These are phyloP conservation scores for Euphorbia peplus DNA, from an alignment of 345 rosid species.

Conservation along the genomic window DNA sequence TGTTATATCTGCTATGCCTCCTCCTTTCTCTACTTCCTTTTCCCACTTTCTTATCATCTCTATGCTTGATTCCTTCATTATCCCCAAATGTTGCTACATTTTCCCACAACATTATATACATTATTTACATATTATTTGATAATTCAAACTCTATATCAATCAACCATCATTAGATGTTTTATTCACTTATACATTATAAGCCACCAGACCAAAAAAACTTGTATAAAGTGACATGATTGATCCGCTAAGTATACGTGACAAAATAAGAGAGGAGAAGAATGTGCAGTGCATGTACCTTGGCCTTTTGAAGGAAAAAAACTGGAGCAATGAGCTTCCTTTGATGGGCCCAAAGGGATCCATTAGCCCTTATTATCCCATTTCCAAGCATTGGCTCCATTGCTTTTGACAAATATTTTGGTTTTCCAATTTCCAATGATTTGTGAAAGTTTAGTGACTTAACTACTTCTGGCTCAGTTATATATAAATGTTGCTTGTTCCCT, in stretches of 20 bases:
- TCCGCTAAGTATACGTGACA: too few relatives aligned
- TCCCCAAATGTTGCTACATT: conserved; percentile 24
- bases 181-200: too few relatives aligned
- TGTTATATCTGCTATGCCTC: conserved; percentile 23
- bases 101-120: too few relatives aligned
- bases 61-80: conserved; percentile 29
- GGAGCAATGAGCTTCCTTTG: conserved; percentile 39
- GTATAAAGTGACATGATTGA: too few relatives aligned
- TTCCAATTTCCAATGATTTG: conserved; percentile 30
- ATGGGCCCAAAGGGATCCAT: conserved; percentile 31
- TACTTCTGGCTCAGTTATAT: conserved; percentile 10
- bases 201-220: too few relatives aligned
- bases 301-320: conserved; percentile 27
- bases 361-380: conserved; percentile 27
- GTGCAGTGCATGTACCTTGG: conserved; percentile 23
- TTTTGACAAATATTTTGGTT: conserved; percentile 13
- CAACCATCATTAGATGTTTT: too few relatives aligned
- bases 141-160: too few relatives aligned
- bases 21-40: neutral
- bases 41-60: conserved; percentile 22
- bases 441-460: conserved; percentile 25
- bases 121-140: too few relatives aligned
- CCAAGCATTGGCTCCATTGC: conserved; percentile 25
- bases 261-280: neutral
- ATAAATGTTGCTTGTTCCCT: conserved; percentile 24